Evolutionary conservation across 768 basidiomycete species (phyloP).

Genomic region (Kwoniella sp.): DNA sequence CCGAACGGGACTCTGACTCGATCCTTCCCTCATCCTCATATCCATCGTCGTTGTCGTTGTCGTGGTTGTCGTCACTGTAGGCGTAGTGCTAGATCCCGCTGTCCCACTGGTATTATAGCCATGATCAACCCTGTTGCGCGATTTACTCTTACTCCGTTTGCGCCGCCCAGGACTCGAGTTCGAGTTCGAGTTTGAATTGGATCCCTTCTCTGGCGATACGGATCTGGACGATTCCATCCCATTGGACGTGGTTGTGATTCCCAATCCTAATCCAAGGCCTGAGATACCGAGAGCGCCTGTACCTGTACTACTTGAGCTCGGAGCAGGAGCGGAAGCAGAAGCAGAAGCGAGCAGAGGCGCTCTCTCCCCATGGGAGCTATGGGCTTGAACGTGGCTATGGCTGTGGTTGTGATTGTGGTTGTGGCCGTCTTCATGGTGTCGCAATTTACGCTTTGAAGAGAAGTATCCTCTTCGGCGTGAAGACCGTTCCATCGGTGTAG

Average conservation of each 20-base stretch:
- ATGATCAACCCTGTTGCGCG: neutral
- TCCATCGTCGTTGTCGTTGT: neutral
- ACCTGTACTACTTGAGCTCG: neutral
- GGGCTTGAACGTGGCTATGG: neutral
- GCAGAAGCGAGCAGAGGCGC: neutral
- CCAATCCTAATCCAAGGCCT: neutral
- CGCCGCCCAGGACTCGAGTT: neutral
- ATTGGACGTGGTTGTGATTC: neutral
- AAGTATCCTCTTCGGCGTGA: slow-evolving; percentile 14
- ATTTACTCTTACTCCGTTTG: neutral
- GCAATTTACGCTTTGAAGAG: slow-evolving; percentile 17
- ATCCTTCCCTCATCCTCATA: neutral
- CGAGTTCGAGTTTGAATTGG: neutral
- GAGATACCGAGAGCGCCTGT: neutral
- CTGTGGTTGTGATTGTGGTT: slow-evolving; percentile 7
- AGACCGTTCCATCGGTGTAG: slow-evolving; percentile 6
- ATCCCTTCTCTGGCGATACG: neutral
- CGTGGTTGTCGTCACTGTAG: neutral
- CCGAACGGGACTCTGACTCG: neutral
- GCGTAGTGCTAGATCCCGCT: too few relatives aligned
- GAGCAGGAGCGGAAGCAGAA: neutral
- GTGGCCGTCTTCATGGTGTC: slow-evolving; percentile 33
- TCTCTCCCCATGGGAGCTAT: neutral
- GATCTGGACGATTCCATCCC: neutral
- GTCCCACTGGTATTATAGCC: too few relatives aligned